Base-by-base conservation (phyloP, 768 basidiomycete species). In the Lentinula sp. region DNA sequence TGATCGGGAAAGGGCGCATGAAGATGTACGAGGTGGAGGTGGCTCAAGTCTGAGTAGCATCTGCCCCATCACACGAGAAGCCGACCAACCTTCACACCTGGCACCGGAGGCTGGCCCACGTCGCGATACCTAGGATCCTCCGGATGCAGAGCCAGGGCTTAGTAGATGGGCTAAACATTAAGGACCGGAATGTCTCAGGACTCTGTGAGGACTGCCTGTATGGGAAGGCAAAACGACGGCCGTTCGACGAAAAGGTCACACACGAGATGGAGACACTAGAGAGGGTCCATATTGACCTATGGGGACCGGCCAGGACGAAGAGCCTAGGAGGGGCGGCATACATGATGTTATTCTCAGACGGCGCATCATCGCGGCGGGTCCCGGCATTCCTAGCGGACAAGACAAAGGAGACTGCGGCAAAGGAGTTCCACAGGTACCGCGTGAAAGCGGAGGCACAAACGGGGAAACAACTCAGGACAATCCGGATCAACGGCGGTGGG, bases 401-500 rank as follows among this genome's bases (percentile, higher is more conserved):
- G 11, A 11, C 2, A 7, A 37, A 37, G 11, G 37, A 37, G 37
- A 37, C 37, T 1, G 6, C 37, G 7, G 7, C 11, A 11, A 37
- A 37, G 11, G 37, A 37, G 37, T 37, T 37, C 37, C 37, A 43
- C 16, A n/a, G 15, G 42, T 43, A 43, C 1, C 5, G 42, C 9
- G 7, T 43, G 13, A 43, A 15, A 8, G 42, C 42, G 11, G 18
- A 16, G 57, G 0, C 68, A 69, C 35, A 64, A 60, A 1, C 57
- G 63, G 4, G 45, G 51, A 28, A 43, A 13, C 11, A n/a, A 63
- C 62, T 72, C 1, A 62, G 62, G 15, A 34, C 34, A 0, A 60
- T 71, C 3, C 43, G 63, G 1, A 58, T 63, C 0, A 71, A 76
- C 59, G 60, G 66, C 13, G 75, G 74, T 6, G 64, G 66, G 2